Evolutionary conservation across 208 protist species (phyloP).

Genomic region (Wallacemonas collosoma): DNA sequence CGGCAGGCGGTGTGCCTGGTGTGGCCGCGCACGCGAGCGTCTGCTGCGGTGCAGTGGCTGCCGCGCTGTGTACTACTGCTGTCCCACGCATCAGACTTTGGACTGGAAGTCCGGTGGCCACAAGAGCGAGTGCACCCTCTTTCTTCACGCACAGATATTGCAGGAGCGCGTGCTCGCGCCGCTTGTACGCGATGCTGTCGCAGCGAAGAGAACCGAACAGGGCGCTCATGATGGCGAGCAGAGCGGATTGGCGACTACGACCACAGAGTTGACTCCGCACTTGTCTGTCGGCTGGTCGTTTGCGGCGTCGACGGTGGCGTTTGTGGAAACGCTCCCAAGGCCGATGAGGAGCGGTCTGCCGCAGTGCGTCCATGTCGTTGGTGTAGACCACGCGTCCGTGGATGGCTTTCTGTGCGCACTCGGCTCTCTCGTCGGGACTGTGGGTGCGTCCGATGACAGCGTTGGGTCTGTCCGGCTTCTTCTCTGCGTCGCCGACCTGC

Average conservation of each 20-base stretch:
- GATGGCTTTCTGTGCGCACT: constrained; percentile 23
- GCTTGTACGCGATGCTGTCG: constrained; percentile 16
- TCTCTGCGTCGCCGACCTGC: constrained; percentile 50
- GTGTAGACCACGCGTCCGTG: constrained; percentile 24
- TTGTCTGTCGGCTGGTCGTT: constrained; percentile 23
- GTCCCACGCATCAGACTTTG: constrained; percentile 67
- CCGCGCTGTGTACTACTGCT: constrained; percentile 76
- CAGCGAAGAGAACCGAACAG: too few relatives aligned
- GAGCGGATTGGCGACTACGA: too few relatives aligned
- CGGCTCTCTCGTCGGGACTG: not conserved
- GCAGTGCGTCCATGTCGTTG: constrained; percentile 35
- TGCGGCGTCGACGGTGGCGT: constrained; percentile 36
- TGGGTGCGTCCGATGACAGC: too few relatives aligned
- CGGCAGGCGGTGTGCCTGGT: constrained; percentile 55
- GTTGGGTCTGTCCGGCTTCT: constrained; percentile 39
- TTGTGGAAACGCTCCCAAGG: constrained; percentile 31
- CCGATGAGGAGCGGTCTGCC: not conserved
- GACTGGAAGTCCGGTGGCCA: constrained; percentile 77
- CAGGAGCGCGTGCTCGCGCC: constrained; percentile 45
- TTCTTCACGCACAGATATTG: constrained; percentile 43
- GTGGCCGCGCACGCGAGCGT: constrained; percentile 54
- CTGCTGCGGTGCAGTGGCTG: constrained; percentile 75
- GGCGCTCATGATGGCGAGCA: too few relatives aligned
- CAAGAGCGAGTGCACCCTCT: constrained; percentile 57
- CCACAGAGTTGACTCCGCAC: not conserved